Conservation (phyloP, 768 basidiomycete species). For the Lanmaoa rubissima region DNA sequence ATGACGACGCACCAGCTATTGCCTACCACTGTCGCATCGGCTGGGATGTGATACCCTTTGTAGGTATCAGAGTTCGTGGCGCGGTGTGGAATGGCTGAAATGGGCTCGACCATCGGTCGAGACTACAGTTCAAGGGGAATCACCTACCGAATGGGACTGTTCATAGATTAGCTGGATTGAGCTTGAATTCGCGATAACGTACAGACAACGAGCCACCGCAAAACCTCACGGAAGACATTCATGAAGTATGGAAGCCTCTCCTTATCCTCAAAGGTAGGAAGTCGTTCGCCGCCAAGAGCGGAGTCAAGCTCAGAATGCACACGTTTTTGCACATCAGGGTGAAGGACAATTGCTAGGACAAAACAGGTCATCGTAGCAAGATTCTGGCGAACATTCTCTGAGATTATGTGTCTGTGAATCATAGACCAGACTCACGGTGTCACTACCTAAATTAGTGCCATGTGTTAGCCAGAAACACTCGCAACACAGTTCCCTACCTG, state of each 20-base stretch:
- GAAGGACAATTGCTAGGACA: conserved; percentile 2
- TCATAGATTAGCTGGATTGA: neutral
- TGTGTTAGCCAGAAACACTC: neutral
- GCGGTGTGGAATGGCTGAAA: conserved; percentile 1
- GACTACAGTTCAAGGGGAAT: neutral
- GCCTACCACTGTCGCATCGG: conserved; percentile 1
- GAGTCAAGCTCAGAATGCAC: neutral
- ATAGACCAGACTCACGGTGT: neutral
- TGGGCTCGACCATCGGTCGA: neutral
- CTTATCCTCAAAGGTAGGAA: conserved; percentile 5
- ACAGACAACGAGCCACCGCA: conserved; percentile 7
- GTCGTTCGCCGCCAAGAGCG: neutral
- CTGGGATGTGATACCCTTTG: conserved; percentile 3
- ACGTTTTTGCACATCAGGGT: neutral
- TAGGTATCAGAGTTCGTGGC: conserved; percentile 1
- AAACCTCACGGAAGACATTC: conserved; percentile 4
- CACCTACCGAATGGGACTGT: conserved; percentile 3
- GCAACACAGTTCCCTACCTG: neutral
- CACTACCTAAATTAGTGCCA: neutral
- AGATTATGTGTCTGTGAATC: neutral
- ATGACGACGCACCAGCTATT: neutral
- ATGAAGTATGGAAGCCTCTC: conserved; percentile 1
- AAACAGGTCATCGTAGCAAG: conserved; percentile 4
- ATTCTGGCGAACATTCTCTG: neutral
- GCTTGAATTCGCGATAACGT: neutral